Evolutionary conservation across 192 early-diverging fungal species (phyloP).

Genomic region (Coemansia sp.): DNA sequence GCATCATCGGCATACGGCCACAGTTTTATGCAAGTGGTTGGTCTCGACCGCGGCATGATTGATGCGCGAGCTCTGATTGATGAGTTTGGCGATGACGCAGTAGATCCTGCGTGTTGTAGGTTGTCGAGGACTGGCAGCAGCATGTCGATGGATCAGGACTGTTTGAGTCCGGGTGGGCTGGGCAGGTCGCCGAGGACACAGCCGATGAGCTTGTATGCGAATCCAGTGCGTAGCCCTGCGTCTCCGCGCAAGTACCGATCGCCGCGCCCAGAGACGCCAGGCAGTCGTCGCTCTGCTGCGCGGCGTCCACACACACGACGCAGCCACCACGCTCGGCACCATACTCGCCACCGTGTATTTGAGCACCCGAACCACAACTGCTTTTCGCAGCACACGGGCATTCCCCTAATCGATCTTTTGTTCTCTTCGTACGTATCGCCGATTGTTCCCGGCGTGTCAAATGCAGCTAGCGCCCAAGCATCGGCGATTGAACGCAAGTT

Average conservation of each 20-base stretch:
- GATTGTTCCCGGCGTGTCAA: slow-evolving; percentile 45
- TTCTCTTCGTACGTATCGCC: slow-evolving; percentile 60
- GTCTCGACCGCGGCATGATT: slow-evolving; percentile 49
- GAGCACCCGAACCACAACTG: slow-evolving; percentile 66
- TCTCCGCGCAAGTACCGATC: slow-evolving; percentile 20
- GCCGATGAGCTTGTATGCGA: slow-evolving; percentile 41
- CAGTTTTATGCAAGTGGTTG: slow-evolving; percentile 70
- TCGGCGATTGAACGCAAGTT: slow-evolving; percentile 39
- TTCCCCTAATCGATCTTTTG: slow-evolving; percentile 69
- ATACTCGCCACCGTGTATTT: slow-evolving; percentile 21
- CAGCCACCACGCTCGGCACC: slow-evolving; percentile 25
- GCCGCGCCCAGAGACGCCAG: slow-evolving; percentile 19
- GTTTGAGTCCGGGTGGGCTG: not conserved
- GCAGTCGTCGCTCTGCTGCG: slow-evolving; percentile 6
- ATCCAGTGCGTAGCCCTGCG: slow-evolving; percentile 23
- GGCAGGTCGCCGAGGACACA: slow-evolving; percentile 26
- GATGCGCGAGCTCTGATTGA: slow-evolving; percentile 48
- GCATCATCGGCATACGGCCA: slow-evolving; percentile 71
- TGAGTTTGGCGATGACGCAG: slow-evolving; percentile 38
- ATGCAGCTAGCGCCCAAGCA: slow-evolving; percentile 33
- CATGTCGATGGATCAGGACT: slow-evolving; percentile 15
- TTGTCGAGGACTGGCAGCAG: slow-evolving; percentile 24
- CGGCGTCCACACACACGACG: slow-evolving; percentile 22
- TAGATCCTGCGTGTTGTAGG: slow-evolving; percentile 1
- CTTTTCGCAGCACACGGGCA: slow-evolving; percentile 76